Base-by-base conservation (phyloP, 2,329 filamentous ascomycete species). In the Fusarium ramigenum region DNA sequence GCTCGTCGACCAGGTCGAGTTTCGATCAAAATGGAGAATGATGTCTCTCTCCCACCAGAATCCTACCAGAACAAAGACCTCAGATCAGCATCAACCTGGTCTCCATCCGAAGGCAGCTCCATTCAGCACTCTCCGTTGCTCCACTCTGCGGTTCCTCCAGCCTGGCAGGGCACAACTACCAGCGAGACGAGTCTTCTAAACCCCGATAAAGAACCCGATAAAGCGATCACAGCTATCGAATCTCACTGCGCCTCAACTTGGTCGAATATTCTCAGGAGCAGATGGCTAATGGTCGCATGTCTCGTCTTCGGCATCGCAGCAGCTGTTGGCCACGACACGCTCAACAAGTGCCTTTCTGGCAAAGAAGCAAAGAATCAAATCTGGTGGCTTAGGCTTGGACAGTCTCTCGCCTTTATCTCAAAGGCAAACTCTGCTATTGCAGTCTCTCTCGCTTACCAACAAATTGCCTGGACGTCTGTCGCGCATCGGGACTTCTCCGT, bases 301-400 rank as follows among this genome's bases (percentile, higher is more conserved):
- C 62, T 69, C 4, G 8, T 40, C 16, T 49, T 61, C 4, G 56
- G 63, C 3, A 16, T 67, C 14, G 47, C 28, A n/a, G 53, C 39
- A 7, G 63, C 66, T 9, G 7, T 67, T 9, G 32, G 54, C 1
- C 66, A 69, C 37, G 63, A 67, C 30, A 36, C 47, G 5, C 56
- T 69, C 9, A 67, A 69, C 54, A 18, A 16, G 6, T 49, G 40
- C 6, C 56, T 52, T 12, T 18, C 40, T 2, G 44, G 43, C 7
- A 39, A 37, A 9, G 30, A 67, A 4, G 66, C 57, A 12, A 57
- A 16, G 14, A 50, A 58, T 14, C 63, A 69, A 42, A 25, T 52
- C n/a, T 68, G 63, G 63, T 67, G 56, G 49, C 43, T 68, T 14
- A 30, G 66, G 1, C 25, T 69, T 3, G 63, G 66, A 3, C 66